Percentiles rank a stretch among this genome's conserved stretches.
Conservation (phyloP, 305 asterid species). For the Fraxinus nigra region DNA sequence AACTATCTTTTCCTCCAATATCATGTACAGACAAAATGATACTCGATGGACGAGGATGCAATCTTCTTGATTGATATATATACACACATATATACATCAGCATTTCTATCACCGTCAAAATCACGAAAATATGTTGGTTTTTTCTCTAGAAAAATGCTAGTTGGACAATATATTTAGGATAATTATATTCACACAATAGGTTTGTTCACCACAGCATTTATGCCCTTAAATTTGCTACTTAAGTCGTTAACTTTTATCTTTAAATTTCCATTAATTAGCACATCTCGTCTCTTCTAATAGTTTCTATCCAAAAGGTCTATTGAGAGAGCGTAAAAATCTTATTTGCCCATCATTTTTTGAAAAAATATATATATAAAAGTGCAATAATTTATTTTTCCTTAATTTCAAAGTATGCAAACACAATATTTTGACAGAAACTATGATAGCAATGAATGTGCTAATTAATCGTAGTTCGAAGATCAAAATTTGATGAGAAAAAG, state of each 20-base stretch:
- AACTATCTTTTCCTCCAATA: neutral
- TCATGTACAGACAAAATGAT: neutral
- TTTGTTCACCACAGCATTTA: neutral
- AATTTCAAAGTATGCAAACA: too few relatives aligned
- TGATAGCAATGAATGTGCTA: too few relatives aligned
- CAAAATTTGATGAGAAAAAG: too few relatives aligned
- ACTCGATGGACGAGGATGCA: neutral
- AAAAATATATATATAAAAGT: neutral
- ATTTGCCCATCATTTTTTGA: too few relatives aligned
- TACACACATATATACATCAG: neutral
- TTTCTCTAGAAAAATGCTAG: neutral
- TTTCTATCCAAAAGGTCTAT: neutral
- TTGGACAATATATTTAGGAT: neutral
- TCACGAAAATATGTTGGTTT: neutral
- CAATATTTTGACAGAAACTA: too few relatives aligned
- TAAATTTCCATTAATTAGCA: neutral
- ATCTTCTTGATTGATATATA: neutral
- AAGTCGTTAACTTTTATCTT: too few relatives aligned
- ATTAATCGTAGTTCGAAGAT: too few relatives aligned
- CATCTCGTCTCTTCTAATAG: neutral
- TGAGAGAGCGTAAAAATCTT: too few relatives aligned
- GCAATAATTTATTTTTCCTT: neutral
- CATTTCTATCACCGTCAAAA: neutral
- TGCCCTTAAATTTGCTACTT: neutral
- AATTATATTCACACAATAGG: neutral